Evolutionary conservation across 2,329 filamentous ascomycete genomes (phyloP).

Genomic region (Colletotrichum ledebouriae): DNA sequence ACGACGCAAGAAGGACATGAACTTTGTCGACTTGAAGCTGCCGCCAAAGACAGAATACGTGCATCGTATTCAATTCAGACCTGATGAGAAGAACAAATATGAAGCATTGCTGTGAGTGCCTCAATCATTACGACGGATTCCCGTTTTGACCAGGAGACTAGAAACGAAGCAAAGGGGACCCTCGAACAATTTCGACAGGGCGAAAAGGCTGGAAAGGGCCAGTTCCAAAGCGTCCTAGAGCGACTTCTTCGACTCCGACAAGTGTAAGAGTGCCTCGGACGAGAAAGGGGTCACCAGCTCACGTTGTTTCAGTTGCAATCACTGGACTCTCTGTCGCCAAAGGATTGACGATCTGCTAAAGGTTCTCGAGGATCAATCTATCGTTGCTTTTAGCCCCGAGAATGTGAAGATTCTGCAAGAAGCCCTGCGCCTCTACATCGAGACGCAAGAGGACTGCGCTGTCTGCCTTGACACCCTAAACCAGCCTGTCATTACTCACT

Average conservation of each 20-base stretch:
- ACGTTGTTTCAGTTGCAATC: conserved; percentile 73
- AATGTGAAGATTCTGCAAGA: conserved; percentile 80
- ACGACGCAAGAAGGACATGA: conserved; percentile 88
- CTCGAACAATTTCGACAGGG: conserved; percentile 70
- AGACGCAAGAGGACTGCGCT: conserved; percentile 85
- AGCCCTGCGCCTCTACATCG: conserved; percentile 81
- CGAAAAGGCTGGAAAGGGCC: conserved; percentile 59
- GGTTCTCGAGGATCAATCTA: conserved; percentile 75
- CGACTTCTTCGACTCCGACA: conserved; percentile 86
- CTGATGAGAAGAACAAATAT: conserved; percentile 83
- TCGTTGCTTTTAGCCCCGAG: conserved; percentile 78
- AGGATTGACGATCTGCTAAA: conserved; percentile 80
- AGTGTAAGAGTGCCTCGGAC: conserved; percentile 59
- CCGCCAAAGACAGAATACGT: conserved; percentile 84
- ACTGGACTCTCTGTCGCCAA: conserved; percentile 85
- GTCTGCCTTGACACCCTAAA: conserved; percentile 82
- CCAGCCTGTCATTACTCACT: conserved; percentile 84
- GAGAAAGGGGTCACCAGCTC: conserved; percentile 41
- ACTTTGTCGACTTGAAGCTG: conserved; percentile 84
- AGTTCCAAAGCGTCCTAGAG: conserved; percentile 83
- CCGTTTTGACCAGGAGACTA: conserved; percentile 51
- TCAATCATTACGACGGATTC: too few species aligned
- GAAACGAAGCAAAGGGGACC: conserved; percentile 80
- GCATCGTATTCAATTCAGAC: conserved; percentile 79
- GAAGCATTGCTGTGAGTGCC: conserved; percentile 75